Percentiles rank a stretch among this genome's conserved stretches.
Conservation (phyloP, 202 grass and related monocot genomes). For the Tripidium arundinaceum region DNA sequence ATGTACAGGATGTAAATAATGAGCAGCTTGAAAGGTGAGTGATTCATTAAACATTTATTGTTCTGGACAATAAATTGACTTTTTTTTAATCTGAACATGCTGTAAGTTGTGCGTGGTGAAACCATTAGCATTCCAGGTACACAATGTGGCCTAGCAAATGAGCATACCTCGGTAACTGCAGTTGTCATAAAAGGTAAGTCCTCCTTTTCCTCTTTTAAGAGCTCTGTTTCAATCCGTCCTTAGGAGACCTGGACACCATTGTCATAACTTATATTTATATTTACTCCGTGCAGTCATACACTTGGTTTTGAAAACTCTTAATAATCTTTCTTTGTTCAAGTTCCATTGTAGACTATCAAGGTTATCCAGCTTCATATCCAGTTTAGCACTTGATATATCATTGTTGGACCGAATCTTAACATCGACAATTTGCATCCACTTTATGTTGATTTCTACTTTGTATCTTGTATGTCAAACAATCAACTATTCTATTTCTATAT, state of each 20-base stretch:
- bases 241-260: background rate
- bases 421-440: background rate
- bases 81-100: background rate
- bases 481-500: background rate
- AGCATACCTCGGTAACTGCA: background rate
- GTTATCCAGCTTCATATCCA: background rate
- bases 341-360: background rate
- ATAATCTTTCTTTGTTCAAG: background rate
- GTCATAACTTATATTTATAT: conserved; percentile 17
- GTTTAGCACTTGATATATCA: background rate
- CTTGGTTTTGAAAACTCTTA: background rate
- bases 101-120: conserved; percentile 5
- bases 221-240: background rate
- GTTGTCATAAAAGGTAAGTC: conserved; percentile 35
- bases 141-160: conserved; percentile 21
- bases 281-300: background rate
- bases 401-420: background rate
- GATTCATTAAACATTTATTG: conserved; percentile 7
- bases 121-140: conserved; percentile 31
- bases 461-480: background rate
- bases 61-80: background rate
- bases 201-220: background rate
- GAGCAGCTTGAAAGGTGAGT: conserved; percentile 44
- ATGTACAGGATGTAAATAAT: conserved; percentile 18
- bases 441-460: background rate